These are phyloP conservation scores for Beauveria pseudobassiana DNA, from an alignment of 2,329 filamentous ascomycete species.

Conservation along the genomic window DNA sequence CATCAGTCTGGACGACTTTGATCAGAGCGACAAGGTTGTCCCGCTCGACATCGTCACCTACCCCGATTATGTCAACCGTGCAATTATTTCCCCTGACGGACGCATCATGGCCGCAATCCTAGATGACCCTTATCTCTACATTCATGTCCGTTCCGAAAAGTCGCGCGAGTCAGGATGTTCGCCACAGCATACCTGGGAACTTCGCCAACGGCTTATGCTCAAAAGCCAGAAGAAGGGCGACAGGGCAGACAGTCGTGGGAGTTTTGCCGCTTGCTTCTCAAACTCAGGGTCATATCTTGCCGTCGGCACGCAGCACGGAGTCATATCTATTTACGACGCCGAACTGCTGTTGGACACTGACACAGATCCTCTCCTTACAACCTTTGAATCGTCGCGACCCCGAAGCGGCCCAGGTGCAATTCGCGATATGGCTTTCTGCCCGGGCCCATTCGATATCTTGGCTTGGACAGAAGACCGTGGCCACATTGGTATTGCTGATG, in stretches of 20 bases:
- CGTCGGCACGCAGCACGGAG: slow-evolving; percentile 72
- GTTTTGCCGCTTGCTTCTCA: slow-evolving; percentile 74
- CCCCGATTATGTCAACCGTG: slow-evolving; percentile 84
- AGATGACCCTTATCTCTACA: slow-evolving; percentile 79
- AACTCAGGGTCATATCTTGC: slow-evolving; percentile 63
- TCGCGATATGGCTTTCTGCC: slow-evolving; percentile 85
- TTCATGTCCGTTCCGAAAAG: slow-evolving; percentile 55
- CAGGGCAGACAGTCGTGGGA: slow-evolving; percentile 51
- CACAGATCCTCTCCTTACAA: slow-evolving; percentile 58
- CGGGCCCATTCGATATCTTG: slow-evolving; percentile 80
- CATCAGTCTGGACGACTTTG: slow-evolving; percentile 64
- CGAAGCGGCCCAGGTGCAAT: slow-evolving; percentile 68
- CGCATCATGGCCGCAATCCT: slow-evolving; percentile 73
- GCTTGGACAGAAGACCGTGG: slow-evolving; percentile 91
- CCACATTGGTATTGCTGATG: slow-evolving; percentile 65
- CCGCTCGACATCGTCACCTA: slow-evolving; percentile 65
- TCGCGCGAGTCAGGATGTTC: slow-evolving; percentile 23
- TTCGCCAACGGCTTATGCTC: slow-evolving; percentile 45
- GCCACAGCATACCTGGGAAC: slow-evolving; percentile 41
- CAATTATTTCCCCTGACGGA: slow-evolving; percentile 87
- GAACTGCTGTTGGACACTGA: slow-evolving; percentile 35
- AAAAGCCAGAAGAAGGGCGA: slow-evolving; percentile 51
- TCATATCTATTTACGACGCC: slow-evolving; percentile 67
- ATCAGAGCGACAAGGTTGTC: slow-evolving; percentile 35
- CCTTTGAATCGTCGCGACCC: slow-evolving; percentile 71